Conservation (phyloP, 2,329 filamentous ascomycete genomes). For the Thelonectria discophora region DNA sequence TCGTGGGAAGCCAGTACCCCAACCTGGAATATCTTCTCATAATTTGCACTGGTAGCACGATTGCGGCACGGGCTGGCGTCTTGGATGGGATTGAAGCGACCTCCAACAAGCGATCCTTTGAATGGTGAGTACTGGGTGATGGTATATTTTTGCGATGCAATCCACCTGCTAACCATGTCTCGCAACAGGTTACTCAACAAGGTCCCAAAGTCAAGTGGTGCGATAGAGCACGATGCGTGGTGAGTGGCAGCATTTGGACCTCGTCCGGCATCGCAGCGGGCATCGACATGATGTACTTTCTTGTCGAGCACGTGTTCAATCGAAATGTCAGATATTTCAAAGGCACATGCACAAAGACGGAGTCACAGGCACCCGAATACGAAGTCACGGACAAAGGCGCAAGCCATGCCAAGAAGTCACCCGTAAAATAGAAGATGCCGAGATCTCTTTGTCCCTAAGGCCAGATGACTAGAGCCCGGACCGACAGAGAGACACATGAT, state of each 20-base stretch:
- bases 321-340: too few relatives aligned
- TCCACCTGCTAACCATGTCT: neutral
- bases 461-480: too few relatives aligned
- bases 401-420: too few relatives aligned
- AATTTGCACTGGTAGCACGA: conserved; percentile 67
- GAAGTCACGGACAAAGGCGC: too few relatives aligned
- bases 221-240: conserved; percentile 65
- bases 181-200: conserved; percentile 46
- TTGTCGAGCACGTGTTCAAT: conserved; percentile 55
- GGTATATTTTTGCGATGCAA: neutral
- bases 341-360: too few relatives aligned
- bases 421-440: too few relatives aligned
- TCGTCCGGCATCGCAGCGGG: conserved; percentile 64
- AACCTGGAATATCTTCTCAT: conserved; percentile 63
- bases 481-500: too few relatives aligned
- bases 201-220: conserved; percentile 63
- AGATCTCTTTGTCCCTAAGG: too few relatives aligned
- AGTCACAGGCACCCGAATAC: too few relatives aligned
- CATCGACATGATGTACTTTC: conserved; percentile 51
- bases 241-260: conserved; percentile 69
- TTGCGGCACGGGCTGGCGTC: conserved; percentile 64
- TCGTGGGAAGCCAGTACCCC: conserved; percentile 52
- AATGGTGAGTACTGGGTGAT: conserved; percentile 29
- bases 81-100: conserved; percentile 67
- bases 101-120: conserved; percentile 66